Evolutionary conservation across 2,329 filamentous ascomycete species (phyloP).

Genomic region (Botryosphaeria agaves): DNA sequence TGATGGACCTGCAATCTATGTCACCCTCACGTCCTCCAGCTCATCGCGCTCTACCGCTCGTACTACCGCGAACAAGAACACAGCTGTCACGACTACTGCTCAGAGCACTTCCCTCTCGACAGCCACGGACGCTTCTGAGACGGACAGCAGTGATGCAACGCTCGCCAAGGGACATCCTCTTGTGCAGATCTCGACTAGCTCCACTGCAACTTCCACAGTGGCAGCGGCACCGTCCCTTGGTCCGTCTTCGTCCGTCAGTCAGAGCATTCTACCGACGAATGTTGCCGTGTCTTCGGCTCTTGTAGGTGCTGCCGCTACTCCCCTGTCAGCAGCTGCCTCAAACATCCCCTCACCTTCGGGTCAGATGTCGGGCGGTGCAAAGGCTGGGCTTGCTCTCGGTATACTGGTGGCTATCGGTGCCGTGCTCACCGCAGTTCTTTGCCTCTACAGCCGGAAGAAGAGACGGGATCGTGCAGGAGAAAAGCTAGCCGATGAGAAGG

Average conservation of each 20-base stretch:
- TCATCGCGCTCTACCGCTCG: too few species aligned
- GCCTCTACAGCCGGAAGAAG: conserved; percentile 59
- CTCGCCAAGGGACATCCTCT: too few species aligned
- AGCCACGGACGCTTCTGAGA: too few species aligned
- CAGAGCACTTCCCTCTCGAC: not conserved
- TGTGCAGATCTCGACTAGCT: too few species aligned
- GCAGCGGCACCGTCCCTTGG: not conserved
- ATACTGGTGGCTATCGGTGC: conserved; percentile 52
- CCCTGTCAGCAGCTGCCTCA: conserved; percentile 5
- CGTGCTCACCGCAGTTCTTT: conserved; percentile 49
- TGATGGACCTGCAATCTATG: conserved; percentile 20
- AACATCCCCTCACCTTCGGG: conserved; percentile 5
- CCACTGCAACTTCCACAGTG: conserved; percentile 1
- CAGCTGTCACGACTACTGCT: conserved; percentile 2
- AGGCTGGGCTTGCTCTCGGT: conserved; percentile 75
- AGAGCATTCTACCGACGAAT: conserved; percentile 9
- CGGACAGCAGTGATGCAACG: too few species aligned
- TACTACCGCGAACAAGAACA: too few species aligned
- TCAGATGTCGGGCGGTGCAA: conserved; percentile 32
- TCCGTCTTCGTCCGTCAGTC: conserved; percentile 1
- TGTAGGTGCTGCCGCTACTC: conserved; percentile 6
- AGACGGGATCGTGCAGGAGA: conserved; percentile 26
- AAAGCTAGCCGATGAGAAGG: conserved; percentile 23
- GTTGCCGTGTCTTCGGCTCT: conserved; percentile 12
- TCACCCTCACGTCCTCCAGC: too few species aligned